Conservation (phyloP, 257 asterid genomes). For the Solanum chmielewskii region DNA sequence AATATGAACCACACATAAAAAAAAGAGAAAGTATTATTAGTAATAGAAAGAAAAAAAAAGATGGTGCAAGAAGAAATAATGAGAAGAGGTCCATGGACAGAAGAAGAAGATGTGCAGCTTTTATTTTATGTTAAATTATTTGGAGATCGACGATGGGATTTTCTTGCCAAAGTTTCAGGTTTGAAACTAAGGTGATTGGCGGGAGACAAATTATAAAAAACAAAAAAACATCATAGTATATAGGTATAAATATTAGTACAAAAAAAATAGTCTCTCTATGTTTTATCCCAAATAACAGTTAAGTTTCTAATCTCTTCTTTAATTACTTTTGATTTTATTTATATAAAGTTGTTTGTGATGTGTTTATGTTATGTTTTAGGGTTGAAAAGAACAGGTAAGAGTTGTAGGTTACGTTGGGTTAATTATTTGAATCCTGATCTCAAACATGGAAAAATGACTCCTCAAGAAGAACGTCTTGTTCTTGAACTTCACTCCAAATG, state of each 20-base stretch:
- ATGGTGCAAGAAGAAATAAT: conserved; percentile 28
- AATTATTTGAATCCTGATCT: conserved; percentile 82
- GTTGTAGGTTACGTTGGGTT: conserved; percentile 83
- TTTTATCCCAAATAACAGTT: neutral
- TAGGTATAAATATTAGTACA: conserved; percentile 15
- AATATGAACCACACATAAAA: neutral
- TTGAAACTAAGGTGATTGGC: conserved; percentile 52
- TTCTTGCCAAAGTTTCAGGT: conserved; percentile 97
- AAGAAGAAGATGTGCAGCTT: conserved; percentile 71
- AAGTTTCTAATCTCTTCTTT: neutral
- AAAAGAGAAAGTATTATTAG: neutral
- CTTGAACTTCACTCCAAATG: conserved; percentile 77
- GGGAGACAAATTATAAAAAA: conserved; percentile 45
- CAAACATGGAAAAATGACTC: conserved; percentile 62
- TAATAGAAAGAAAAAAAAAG: neutral
- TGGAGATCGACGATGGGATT: conserved; percentile 94
- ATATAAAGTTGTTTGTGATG: neutral
- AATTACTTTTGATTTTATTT: neutral
- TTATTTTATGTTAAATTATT: conserved; percentile 72
- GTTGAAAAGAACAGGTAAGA: conserved; percentile 76
- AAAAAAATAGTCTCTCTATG: neutral
- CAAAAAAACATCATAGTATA: neutral
- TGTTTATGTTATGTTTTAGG: conserved; percentile 17
- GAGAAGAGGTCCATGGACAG: conserved; percentile 92
- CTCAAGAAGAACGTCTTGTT: conserved; percentile 60